Percentiles rank a stretch among this genome's conserved stretches.
Evolutionary conservation across 2,329 filamentous ascomycete species (phyloP).

Genomic region (Trichophaea hybrida): DNA sequence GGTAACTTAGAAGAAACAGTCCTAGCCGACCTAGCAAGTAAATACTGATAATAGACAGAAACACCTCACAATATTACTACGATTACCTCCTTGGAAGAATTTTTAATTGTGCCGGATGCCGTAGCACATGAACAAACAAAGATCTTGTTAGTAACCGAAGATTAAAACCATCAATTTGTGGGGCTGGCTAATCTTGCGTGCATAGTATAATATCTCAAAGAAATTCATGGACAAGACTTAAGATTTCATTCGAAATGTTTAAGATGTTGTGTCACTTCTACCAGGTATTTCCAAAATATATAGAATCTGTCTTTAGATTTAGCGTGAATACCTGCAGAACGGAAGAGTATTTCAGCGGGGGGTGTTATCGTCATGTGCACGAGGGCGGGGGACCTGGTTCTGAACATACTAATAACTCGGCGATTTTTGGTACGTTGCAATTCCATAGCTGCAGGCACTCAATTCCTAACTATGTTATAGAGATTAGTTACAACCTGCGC

Average conservation of each 20-base stretch:
- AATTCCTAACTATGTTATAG: neutral
- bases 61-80: too few relatives aligned
- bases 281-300: conserved; percentile 1
- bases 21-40: too few relatives aligned
- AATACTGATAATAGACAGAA: too few relatives aligned
- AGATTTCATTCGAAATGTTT: conserved; percentile 4
- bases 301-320: neutral
- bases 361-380: neutral
- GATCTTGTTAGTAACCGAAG: neutral
- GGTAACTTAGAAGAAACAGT: too few relatives aligned
- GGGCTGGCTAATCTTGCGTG: neutral
- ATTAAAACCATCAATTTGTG: neutral
- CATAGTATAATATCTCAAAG: conserved; percentile 1
- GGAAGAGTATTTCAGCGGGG: too few relatives aligned
- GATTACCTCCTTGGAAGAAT: too few relatives aligned
- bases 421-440: neutral
- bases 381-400: neutral
- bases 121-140: too few relatives aligned
- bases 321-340: neutral
- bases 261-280: conserved; percentile 3
- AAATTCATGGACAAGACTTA: conserved; percentile 4
- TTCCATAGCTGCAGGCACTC: neutral
- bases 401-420: neutral
- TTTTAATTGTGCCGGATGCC: too few relatives aligned
- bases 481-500: conserved; percentile 5